Conservation (phyloP, 768 basidiomycete species). For the Boletus subcaerulescens region DNA sequence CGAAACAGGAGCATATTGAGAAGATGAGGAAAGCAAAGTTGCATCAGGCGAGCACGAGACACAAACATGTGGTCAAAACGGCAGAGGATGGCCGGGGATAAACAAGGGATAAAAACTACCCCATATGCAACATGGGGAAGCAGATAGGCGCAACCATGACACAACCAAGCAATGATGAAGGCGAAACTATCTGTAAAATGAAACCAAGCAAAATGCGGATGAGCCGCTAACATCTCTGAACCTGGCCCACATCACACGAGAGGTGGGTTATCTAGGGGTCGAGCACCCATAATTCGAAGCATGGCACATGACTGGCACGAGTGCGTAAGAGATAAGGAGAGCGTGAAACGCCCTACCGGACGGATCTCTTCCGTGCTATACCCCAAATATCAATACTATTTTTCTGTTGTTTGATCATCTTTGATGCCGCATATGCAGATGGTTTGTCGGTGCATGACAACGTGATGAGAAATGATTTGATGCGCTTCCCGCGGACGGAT, state of each 20-base stretch:
- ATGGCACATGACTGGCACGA: neutral
- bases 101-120: too few species aligned
- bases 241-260: too few species aligned
- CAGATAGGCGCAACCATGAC: too few species aligned
- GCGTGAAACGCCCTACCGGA: conserved; percentile 10
- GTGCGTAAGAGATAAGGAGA: neutral
- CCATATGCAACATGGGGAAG: too few species aligned
- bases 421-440: neutral
- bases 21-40: too few species aligned
- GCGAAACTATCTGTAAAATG: too few species aligned
- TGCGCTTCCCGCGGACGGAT: neutral
- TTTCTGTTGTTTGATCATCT: neutral
- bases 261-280: neutral
- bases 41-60: too few species aligned
- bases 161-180: too few species aligned
- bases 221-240: too few species aligned
- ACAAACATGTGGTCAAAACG: too few species aligned
- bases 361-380: conserved; percentile 26
- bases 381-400: neutral
- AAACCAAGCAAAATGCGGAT: too few species aligned
- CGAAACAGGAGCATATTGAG: neutral
- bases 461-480: neutral
- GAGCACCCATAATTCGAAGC: neutral
- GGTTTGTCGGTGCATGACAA: neutral
- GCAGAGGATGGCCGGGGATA: too few species aligned